These are phyloP conservation scores for Kodamaea alishanica DNA, from an alignment of 1,139 yeast species.

Conservation along the genomic window DNA sequence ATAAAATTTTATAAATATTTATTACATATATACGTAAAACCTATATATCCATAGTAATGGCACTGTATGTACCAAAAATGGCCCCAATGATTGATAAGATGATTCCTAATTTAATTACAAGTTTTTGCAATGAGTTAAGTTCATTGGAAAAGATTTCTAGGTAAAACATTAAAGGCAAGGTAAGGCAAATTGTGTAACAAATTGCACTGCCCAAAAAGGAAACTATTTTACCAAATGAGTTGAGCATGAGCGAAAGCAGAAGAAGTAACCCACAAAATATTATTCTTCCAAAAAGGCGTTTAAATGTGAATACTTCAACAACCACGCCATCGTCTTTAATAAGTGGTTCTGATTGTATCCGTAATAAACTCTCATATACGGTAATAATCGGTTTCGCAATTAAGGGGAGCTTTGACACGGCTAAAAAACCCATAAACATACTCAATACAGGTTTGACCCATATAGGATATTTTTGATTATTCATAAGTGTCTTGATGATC, in stretches of 20 bases:
- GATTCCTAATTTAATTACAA: conserved; percentile 45
- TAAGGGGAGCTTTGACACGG: conserved; percentile 41
- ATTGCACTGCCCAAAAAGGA: conserved; percentile 81
- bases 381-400: conserved; percentile 39
- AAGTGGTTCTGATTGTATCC: conserved; percentile 3
- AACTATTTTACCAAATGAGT: conserved; percentile 77
- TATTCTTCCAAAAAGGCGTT: conserved; percentile 21
- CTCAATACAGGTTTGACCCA: conserved; percentile 31
- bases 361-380: conserved; percentile 28
- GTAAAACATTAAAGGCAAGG: conserved; percentile 73
- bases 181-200: conserved; percentile 76
- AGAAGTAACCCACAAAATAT: conserved; percentile 29
- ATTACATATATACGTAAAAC: not conserved
- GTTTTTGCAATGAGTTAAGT: conserved; percentile 34
- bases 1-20: not conserved
- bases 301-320: conserved; percentile 3
- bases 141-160: conserved; percentile 51
- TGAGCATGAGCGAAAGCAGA: conserved; percentile 55
- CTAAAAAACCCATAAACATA: conserved; percentile 37
- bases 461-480: conserved; percentile 30
- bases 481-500: conserved; percentile 37
- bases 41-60: conserved; percentile 19
- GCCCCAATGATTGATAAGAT: conserved; percentile 45
- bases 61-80: conserved; percentile 45
- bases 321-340: conserved; percentile 1